Evolutionary conservation across 2,329 filamentous ascomycete genomes (phyloP).

Genomic region (Rutstroemia sp.): DNA sequence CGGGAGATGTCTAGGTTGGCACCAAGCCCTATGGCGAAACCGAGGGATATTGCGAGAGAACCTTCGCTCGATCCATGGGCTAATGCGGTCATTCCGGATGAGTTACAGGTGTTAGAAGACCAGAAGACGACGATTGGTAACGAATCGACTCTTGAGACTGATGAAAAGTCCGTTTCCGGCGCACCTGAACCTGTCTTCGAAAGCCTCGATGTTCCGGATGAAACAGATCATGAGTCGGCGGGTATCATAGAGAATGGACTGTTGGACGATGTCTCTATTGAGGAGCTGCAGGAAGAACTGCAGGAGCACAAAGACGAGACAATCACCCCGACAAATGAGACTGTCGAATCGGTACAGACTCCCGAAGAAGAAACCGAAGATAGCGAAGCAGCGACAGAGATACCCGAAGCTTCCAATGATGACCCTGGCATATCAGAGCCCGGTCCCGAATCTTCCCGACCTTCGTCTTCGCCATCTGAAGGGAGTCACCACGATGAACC

Average conservation of each 20-base stretch:
- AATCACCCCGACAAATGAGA: neutral
- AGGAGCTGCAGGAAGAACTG: too few relatives aligned
- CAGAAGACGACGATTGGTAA: neutral
- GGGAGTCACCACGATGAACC: conserved; percentile 23
- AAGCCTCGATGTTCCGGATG: neutral
- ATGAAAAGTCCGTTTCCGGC: too few relatives aligned
- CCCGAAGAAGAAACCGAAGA: neutral
- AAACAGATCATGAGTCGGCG: neutral
- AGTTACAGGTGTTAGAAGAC: neutral
- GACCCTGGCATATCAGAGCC: conserved; percentile 9
- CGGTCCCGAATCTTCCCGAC: conserved; percentile 18
- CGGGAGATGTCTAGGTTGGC: conserved; percentile 8
- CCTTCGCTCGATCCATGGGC: conserved; percentile 27
- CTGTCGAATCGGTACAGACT: neutral
- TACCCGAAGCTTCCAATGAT: neutral
- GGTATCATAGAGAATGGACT: neutral
- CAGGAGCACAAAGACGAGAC: neutral
- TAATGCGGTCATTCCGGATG: neutral
- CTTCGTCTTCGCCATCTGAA: conserved; percentile 27
- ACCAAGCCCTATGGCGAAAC: conserved; percentile 13
- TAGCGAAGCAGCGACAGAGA: neutral
- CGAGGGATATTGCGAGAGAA: conserved; percentile 13
- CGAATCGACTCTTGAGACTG: neutral
- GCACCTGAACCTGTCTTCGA: too few relatives aligned
- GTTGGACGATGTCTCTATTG: too few relatives aligned